These are phyloP conservation scores for Schoenoplectus triqueter DNA, from an alignment of 202 grass and related monocot genomes.

Conservation along the genomic window DNA sequence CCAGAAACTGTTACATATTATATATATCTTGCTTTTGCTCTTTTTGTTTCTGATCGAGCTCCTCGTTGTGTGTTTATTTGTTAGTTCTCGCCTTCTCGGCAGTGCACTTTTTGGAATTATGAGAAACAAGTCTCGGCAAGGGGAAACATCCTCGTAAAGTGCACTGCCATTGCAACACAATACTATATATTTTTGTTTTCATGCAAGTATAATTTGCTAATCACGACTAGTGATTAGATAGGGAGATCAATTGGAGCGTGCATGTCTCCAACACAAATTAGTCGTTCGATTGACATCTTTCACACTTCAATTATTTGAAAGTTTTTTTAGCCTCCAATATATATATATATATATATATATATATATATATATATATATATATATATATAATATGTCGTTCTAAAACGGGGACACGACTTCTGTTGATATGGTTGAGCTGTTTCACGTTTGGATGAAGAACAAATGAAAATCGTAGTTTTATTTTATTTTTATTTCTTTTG, in stretches of 20 bases:
- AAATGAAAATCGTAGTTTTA: no score
- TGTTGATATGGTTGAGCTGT: no score
- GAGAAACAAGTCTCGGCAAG: constrained; percentile 19
- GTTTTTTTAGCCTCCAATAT: no score
- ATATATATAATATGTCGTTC: no score
- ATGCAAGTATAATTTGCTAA: constrained; percentile 35
- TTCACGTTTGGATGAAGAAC: no score
- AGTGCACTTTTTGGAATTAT: neutral
- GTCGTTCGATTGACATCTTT: neutral
- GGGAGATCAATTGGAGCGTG: neutral
- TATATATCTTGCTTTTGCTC: constrained; percentile 13
- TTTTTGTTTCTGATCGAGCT: constrained; percentile 5
- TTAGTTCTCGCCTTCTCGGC: neutral
- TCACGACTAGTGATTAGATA: constrained; percentile 16
- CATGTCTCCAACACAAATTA: neutral
- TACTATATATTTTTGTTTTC: constrained; percentile 24
- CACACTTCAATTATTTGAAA: no score
- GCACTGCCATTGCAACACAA: neutral
- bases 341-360: no score
- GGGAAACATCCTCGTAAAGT: constrained; percentile 28
- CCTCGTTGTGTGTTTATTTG: neutral
- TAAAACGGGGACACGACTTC: no score
- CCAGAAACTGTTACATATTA: neutral
- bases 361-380: no score
- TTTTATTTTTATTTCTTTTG: neutral